Percentiles rank a stretch among this genome's conserved stretches.
Evolutionary conservation across 148 eudicot genomes (phyloP).

Genomic region (Limonium bicolor): DNA sequence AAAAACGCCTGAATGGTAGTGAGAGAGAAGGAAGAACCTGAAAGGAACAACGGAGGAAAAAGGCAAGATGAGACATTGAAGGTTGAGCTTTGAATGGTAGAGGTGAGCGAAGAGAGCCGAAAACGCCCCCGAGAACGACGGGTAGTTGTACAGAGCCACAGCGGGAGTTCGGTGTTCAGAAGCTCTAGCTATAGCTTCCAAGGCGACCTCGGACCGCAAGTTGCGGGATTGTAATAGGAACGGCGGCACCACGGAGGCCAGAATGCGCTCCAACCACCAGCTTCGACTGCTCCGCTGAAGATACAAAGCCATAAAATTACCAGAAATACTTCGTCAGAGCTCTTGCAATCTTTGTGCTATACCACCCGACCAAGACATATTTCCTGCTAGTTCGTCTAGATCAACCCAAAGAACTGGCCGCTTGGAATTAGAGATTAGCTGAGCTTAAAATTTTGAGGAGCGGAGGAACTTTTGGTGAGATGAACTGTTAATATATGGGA

Average conservation of each 20-base stretch:
- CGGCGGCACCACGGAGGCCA: not conserved
- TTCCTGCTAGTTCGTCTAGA: too few relatives aligned
- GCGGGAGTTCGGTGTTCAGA: conserved; percentile 27
- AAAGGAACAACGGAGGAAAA: conserved; percentile 91
- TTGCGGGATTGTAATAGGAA: conserved; percentile 11
- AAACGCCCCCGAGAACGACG: conserved; percentile 77
- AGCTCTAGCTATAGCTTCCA: conserved; percentile 49
- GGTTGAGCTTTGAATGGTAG: conserved; percentile 42
- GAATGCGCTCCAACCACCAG: not conserved
- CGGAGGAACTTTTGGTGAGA: too few relatives aligned
- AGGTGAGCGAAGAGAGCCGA: conserved; percentile 71
- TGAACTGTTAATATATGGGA: too few relatives aligned
- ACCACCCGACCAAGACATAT: too few relatives aligned
- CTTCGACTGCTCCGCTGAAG: conserved; percentile 5
- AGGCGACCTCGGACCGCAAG: conserved; percentile 55
- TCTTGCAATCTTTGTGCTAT: too few relatives aligned
- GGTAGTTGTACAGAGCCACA: conserved; percentile 69
- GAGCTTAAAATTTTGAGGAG: too few relatives aligned
- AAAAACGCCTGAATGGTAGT: too few relatives aligned
- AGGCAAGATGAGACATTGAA: conserved; percentile 68
- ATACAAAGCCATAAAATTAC: not conserved
- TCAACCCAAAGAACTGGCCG: too few relatives aligned
- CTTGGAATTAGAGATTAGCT: too few relatives aligned
- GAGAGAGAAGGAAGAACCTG: conserved; percentile 16
- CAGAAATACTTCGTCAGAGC: too few relatives aligned